Evolutionary conservation across 768 basidiomycete species (phyloP).

Genomic region (Rubroboletus satanas): DNA sequence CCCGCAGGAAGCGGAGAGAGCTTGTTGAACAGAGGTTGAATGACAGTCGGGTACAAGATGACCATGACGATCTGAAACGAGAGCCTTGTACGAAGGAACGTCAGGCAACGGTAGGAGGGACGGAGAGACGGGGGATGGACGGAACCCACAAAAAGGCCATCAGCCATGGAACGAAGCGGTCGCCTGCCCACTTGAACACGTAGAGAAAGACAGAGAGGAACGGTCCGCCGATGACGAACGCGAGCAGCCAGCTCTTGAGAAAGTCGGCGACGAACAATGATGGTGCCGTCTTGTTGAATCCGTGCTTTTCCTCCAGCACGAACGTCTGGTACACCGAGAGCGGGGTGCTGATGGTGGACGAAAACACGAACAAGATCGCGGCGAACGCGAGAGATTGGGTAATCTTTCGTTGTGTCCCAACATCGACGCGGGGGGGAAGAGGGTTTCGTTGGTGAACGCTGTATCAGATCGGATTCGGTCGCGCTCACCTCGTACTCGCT

Average conservation of each 20-base stretch:
- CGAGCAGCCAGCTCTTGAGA: slow-evolving; percentile 73
- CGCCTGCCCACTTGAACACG: slow-evolving; percentile 91
- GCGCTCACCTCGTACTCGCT: slow-evolving; percentile 63
- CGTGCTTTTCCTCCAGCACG: slow-evolving; percentile 90
- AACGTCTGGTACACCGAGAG: slow-evolving; percentile 85
- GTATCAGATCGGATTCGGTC: background rate
- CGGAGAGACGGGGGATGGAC: slow-evolving; percentile 24
- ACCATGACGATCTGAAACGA: slow-evolving; percentile 83
- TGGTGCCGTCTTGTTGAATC: slow-evolving; percentile 93
- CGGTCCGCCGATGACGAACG: slow-evolving; percentile 71
- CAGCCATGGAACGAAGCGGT: slow-evolving; percentile 87
- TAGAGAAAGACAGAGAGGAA: slow-evolving; percentile 84
- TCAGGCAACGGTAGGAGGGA: background rate
- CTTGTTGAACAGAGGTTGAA: slow-evolving; percentile 97
- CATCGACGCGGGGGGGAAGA: too few species aligned
- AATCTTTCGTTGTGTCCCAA: slow-evolving; percentile 42
- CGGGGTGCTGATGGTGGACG: slow-evolving; percentile 69
- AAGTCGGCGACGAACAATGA: slow-evolving; percentile 73
- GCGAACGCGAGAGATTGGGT: slow-evolving; percentile 78
- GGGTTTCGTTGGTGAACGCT: background rate
- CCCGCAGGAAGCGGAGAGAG: slow-evolving; percentile 80
- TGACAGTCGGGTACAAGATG: slow-evolving; percentile 76
- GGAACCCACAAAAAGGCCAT: slow-evolving; percentile 78
- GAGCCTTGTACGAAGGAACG: slow-evolving; percentile 43
- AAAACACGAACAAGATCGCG: slow-evolving; percentile 59